Conservation (phyloP, 2,329 filamentous ascomycete species). For the Calonectria pteridis region DNA sequence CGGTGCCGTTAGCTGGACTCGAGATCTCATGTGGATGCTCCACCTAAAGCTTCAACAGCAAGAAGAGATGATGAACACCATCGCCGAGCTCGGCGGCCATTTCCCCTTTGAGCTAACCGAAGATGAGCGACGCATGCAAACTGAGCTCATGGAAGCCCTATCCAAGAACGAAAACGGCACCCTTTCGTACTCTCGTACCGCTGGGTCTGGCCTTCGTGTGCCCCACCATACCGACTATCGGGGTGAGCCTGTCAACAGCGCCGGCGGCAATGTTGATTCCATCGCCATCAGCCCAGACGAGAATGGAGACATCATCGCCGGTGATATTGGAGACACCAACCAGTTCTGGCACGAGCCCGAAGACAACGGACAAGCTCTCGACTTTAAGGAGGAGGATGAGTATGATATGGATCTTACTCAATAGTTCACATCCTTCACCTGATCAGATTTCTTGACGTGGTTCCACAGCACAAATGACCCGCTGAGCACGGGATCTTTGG, state of each 20-base stretch:
- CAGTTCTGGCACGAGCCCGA: slow-evolving; percentile 77
- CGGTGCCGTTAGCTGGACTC: slow-evolving; percentile 95
- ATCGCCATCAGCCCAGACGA: slow-evolving; percentile 56
- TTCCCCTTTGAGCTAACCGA: slow-evolving; percentile 89
- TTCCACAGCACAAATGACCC: neutral
- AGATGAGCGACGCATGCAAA: slow-evolving; percentile 95
- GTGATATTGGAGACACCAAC: slow-evolving; percentile 63
- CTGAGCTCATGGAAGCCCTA: slow-evolving; percentile 89
- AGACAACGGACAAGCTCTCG: slow-evolving; percentile 77
- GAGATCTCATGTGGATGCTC: slow-evolving; percentile 97
- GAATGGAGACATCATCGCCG: slow-evolving; percentile 52
- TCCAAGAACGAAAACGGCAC: slow-evolving; percentile 80
- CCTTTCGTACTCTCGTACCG: slow-evolving; percentile 87
- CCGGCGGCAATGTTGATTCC: slow-evolving; percentile 51
- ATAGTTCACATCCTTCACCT: slow-evolving; percentile 29
- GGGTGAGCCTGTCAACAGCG: slow-evolving; percentile 77
- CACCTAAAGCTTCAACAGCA: slow-evolving; percentile 92
- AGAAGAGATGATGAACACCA: slow-evolving; percentile 83
- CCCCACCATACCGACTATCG: slow-evolving; percentile 94
- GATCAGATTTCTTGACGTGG: slow-evolving; percentile 17
- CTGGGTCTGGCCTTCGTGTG: slow-evolving; percentile 88
- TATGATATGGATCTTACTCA: slow-evolving; percentile 82
- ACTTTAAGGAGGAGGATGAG: slow-evolving; percentile 96
- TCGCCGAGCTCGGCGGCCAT: slow-evolving; percentile 78
- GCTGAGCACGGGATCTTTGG: slow-evolving; percentile 7